Conservation (phyloP, 2,329 filamentous ascomycete genomes). For the Fonsecaea monophora region DNA sequence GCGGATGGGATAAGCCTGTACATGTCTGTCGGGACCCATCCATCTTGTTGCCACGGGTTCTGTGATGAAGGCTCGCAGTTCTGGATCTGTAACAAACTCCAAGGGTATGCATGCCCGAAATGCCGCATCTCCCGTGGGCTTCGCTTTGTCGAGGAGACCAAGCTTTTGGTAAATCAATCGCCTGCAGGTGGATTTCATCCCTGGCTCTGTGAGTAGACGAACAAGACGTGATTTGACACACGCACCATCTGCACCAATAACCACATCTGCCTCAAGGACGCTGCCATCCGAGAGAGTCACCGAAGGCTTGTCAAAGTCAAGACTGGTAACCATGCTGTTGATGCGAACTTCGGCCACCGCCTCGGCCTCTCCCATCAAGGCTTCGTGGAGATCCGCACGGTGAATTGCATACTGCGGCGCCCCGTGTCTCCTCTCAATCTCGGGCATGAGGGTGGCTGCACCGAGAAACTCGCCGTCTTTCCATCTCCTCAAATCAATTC, state of each 20-base stretch:
- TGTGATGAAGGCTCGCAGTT: slow-evolving; percentile 38
- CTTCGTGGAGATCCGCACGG: slow-evolving; percentile 40
- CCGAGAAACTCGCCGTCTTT: slow-evolving; percentile 11
- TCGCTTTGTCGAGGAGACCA: slow-evolving; percentile 31
- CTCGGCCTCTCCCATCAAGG: slow-evolving; percentile 35
- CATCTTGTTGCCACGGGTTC: slow-evolving; percentile 42
- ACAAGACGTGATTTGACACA: not conserved
- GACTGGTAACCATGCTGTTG: slow-evolving; percentile 33
- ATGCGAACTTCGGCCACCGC: slow-evolving; percentile 28
- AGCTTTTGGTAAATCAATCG: slow-evolving; percentile 30
- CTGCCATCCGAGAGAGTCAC: slow-evolving; percentile 34
- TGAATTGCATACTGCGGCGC: slow-evolving; percentile 43
- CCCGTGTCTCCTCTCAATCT: slow-evolving; percentile 39
- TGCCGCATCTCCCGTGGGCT: slow-evolving; percentile 41
- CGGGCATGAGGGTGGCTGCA: slow-evolving; percentile 14
- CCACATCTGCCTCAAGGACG: slow-evolving; percentile 37
- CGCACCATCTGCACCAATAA: slow-evolving; percentile 42
- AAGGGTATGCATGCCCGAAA: slow-evolving; percentile 41
- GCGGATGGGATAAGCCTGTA: slow-evolving; percentile 42
- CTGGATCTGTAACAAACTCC: slow-evolving; percentile 38
- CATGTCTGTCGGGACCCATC: slow-evolving; percentile 43
- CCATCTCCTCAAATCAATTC: slow-evolving; percentile 13
- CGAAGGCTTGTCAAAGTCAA: slow-evolving; percentile 31
- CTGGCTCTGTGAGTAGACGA: not conserved
- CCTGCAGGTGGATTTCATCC: slow-evolving; percentile 40